Base-by-base conservation (phyloP, 164 flowering plant genomes). In the Pachysandra terminalis region DNA sequence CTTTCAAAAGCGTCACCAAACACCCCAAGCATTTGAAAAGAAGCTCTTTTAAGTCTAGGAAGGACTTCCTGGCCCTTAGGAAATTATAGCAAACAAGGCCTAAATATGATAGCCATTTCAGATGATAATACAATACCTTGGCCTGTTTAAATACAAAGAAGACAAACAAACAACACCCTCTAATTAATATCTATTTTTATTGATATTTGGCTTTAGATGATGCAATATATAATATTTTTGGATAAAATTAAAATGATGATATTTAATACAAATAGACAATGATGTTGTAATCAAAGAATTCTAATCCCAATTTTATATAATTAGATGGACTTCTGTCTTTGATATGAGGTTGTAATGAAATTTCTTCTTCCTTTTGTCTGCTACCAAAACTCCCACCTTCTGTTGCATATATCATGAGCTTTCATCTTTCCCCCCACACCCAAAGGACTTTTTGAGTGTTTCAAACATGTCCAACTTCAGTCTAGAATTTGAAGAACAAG, bases 291-390 rank as follows among this genome's bases (percentile, higher is more conserved):
- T 65, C 15, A 58, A 61, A 63, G 68, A 76, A 68, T 69, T 68
- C 37, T 61, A 64, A 10, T 45, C 45, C 58, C 21, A 54, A 14
- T 73, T 52, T 59, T 12, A 72, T 48, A 61, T 41, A 16, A 49
- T 13, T 45, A 22, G 37, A 61, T 37, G 70, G 73, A 68, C 69
- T 59, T 5, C 54, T 62, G 73, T 60, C 73, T 69, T 70, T 70
- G 71, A 71, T 52, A 32, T 16, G 58, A 51, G 63, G 64, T 59
- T 69, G 72, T 61, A 60, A 57, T 58, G 63, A 45, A 62, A 63
- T 66, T 71, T 75, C 74, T 71, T 66, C 80, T 66, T 74, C 74
- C 67, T 66, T 75, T 78, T 78, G 78, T 78, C 81, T 62, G 66
- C 53, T 70, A 57, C 58, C 56, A 48, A 49, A 28, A 32, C 37